Evolutionary conservation across 441 rosid genomes (phyloP).

Genomic region (Rhodomyrtus psidioides): DNA sequence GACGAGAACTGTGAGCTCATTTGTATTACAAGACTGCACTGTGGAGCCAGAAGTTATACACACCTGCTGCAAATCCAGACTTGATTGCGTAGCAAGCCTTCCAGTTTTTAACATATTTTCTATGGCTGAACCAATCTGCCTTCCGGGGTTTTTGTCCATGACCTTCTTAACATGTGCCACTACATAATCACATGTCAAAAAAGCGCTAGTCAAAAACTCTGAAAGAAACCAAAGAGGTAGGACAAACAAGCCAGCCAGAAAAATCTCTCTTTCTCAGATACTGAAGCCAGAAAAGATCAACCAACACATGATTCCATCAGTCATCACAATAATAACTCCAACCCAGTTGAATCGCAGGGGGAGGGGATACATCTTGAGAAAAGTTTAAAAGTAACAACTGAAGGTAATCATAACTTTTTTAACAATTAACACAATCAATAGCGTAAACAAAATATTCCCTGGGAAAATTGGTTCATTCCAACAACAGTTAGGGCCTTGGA

Average conservation of each 20-base stretch:
- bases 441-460: neutral
- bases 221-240: neutral
- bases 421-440: neutral
- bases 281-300: neutral
- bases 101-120: conserved; percentile 82
- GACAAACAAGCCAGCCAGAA: neutral
- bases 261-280: neutral
- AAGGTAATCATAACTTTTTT: neutral
- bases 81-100: conserved; percentile 59
- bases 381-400: neutral
- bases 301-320: neutral
- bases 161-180: conserved; percentile 64
- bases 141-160: conserved; percentile 47
- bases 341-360: neutral
- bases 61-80: conserved; percentile 95
- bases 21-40: neutral
- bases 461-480: neutral
- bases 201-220: neutral
- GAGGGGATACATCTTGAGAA: neutral
- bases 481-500: neutral
- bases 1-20: neutral
- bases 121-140: conserved; percentile 46
- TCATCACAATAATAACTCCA: neutral
- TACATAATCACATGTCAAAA: conserved; percentile 15
- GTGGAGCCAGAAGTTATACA: neutral